Conservation (phyloP, 176 grass and related monocot species). For the Otatea glauca region DNA sequence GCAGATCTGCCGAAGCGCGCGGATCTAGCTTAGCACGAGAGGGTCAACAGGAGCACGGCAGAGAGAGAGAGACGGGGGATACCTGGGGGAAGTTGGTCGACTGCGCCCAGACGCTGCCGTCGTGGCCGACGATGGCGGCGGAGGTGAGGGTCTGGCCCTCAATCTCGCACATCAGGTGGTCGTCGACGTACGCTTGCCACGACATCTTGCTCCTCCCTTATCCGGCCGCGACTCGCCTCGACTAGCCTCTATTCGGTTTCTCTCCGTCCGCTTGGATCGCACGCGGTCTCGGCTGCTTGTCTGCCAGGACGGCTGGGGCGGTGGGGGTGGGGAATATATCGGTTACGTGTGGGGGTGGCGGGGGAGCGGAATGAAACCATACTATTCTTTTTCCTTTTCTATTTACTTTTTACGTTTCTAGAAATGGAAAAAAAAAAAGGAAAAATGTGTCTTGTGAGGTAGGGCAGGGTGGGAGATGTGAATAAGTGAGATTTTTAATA, state of each 20-base stretch:
- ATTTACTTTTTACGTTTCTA: background rate
- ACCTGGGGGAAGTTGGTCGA: conserved; percentile 70
- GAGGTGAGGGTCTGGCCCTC: conserved; percentile 67
- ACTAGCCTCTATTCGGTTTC: background rate
- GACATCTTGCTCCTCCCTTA: conserved; percentile 62
- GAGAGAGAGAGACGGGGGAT: background rate
- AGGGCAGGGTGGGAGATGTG: too few relatives aligned
- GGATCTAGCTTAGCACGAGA: conserved; percentile 39
- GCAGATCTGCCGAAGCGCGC: conserved; percentile 25
- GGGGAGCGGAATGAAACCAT: conserved; percentile 32
- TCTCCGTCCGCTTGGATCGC: conserved; percentile 48
- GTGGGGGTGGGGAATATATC: conserved; percentile 50
- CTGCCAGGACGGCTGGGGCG: conserved; percentile 17
- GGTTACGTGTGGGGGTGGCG: conserved; percentile 39
- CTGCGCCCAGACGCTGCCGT: conserved; percentile 77
- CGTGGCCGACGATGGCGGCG: conserved; percentile 76
- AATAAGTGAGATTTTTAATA: too few relatives aligned
- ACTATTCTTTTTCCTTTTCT: background rate
- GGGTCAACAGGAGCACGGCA: background rate
- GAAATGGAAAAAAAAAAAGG: background rate
- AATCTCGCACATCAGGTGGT: conserved; percentile 89
- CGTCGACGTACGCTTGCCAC: conserved; percentile 87
- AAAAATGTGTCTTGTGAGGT: background rate
- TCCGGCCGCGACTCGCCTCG: conserved; percentile 24
- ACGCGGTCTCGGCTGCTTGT: conserved; percentile 47